Base-by-base conservation (phyloP, 371 early-diverging fungal species). In the Saksenaea vasiformis region DNA sequence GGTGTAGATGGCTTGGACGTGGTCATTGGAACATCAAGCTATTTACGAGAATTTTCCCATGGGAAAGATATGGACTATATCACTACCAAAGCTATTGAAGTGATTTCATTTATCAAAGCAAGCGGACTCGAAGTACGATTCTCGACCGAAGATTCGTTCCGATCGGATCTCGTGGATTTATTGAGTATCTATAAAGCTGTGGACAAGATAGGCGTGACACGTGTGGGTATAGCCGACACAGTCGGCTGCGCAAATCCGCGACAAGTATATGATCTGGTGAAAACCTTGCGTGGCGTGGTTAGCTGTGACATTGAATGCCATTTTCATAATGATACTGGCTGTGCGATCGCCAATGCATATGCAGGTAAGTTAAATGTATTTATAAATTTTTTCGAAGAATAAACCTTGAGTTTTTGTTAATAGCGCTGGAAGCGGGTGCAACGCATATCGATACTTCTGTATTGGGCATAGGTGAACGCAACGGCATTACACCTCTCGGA, bases 281-380 rank as follows among this genome's bases (percentile, higher is more conserved):
- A 92, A 71, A 98, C 96, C 9, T 85, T 98, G 41, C 90, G 98
- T 64, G 85, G 91, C 51, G 95, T 96, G 31, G 95, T 98, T 28
- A 93, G 90, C 61, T 96, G 97, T 74, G 98, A 98, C 76, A 98
- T 98, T 64, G 98, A 96, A 79, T 93, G 94, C 78, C 98, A 98
- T 71, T 98, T 98, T 88, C 98, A 98, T 84, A 93, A 98, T 74
- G 98, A 98, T 73, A 98, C 98, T n/a, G 96, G 96, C 34, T 98
- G 98, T 76, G 95, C 97, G 39, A 95, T 97, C 67, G 97, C 97
- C 38, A 98, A 98, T 74, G 95, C 98, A 35, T 96, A 94, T 75
- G 92, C 96, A 56, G 92, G 80, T 82, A 76, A 58, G 58, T 9
- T 14, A 37, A 44, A 3, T 47, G 27, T 56, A 13, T 37, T 57